Evolutionary conservation across 78 protist species (phyloP).

Genomic region (Pigoraptor vietnamica): DNA sequence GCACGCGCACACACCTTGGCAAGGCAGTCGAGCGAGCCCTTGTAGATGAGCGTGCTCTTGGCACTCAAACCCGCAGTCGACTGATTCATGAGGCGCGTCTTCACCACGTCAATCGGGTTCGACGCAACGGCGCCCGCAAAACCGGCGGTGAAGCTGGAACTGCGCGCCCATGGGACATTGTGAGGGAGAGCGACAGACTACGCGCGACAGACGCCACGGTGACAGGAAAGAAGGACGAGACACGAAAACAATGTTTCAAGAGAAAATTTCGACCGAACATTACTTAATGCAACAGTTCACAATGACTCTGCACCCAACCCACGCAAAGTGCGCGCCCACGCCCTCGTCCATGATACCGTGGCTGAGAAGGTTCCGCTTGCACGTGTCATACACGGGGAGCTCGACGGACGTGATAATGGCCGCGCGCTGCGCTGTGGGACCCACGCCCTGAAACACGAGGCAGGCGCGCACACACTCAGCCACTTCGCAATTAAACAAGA

Average conservation of each 20-base stretch:
- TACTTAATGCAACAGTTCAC: too few relatives aligned
- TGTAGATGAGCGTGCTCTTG: not conserved
- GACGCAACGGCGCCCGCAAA: slow-evolving; percentile 9
- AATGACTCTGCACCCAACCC: too few relatives aligned
- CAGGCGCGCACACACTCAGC: too few relatives aligned
- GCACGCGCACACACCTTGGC: too few relatives aligned
- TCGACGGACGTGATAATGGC: not conserved
- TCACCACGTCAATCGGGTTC: slow-evolving; percentile 11
- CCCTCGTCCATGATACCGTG: not conserved
- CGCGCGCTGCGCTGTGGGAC: slow-evolving; percentile 17
- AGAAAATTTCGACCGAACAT: too few relatives aligned
- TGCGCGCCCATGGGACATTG: not conserved
- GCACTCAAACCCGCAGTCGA: not conserved
- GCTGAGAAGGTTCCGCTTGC: not conserved
- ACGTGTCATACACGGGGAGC: slow-evolving; percentile 6
- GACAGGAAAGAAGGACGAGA: not conserved
- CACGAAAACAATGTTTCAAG: not conserved
- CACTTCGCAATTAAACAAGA: too few relatives aligned
- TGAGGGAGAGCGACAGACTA: not conserved
- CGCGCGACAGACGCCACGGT: not conserved
- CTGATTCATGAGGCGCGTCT: not conserved
- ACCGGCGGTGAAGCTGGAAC: slow-evolving; percentile 9
- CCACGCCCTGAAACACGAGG: slow-evolving; percentile 2
- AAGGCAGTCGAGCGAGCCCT: not conserved
- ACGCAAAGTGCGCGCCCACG: too few relatives aligned